Conservation (phyloP, 139 green algal species). For the Axilococcus clingmanii region DNA sequence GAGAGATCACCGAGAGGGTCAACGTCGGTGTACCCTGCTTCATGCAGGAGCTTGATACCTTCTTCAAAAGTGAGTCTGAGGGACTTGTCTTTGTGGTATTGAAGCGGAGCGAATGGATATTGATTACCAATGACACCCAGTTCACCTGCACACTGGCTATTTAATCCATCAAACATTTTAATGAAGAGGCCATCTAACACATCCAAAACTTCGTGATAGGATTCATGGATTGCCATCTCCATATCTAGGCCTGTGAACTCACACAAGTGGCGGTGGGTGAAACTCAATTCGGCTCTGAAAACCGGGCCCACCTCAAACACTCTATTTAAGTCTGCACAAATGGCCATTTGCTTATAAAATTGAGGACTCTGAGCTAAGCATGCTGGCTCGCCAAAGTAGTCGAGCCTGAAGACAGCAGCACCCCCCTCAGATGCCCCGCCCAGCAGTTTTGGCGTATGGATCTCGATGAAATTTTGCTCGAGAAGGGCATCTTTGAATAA, state of each 20-base stretch:
- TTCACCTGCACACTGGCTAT: slow-evolving; percentile 35
- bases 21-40: slow-evolving; percentile 52
- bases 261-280: slow-evolving; percentile 96
- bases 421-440: slow-evolving; percentile 81
- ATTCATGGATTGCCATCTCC: slow-evolving; percentile 96
- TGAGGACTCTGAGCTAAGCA: slow-evolving; percentile 94
- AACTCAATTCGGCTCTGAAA: slow-evolving; percentile 91
- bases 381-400: slow-evolving; percentile 88
- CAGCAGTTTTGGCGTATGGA: slow-evolving; percentile 94
- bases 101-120: slow-evolving; percentile 82
- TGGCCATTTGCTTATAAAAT: slow-evolving; percentile 98
- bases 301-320: slow-evolving; percentile 97
- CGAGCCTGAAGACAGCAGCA: slow-evolving; percentile 81
- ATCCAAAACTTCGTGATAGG: slow-evolving; percentile 93
- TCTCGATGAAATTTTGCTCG: slow-evolving; percentile 78
- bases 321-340: slow-evolving; percentile 78
- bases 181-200: slow-evolving; percentile 88
- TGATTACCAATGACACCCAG: slow-evolving; percentile 71
- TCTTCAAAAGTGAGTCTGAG: slow-evolving; percentile 83
- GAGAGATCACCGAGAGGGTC: slow-evolving; percentile 86
- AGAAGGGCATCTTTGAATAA: slow-evolving; percentile 80
- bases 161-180: slow-evolving; percentile 74
- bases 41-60: slow-evolving; percentile 85
- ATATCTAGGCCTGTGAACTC: slow-evolving; percentile 99
- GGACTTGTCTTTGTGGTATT: slow-evolving; percentile 64